These are phyloP conservation scores for Quercus glauca DNA, from an alignment of 306 rosid species.

Conservation along the genomic window DNA sequence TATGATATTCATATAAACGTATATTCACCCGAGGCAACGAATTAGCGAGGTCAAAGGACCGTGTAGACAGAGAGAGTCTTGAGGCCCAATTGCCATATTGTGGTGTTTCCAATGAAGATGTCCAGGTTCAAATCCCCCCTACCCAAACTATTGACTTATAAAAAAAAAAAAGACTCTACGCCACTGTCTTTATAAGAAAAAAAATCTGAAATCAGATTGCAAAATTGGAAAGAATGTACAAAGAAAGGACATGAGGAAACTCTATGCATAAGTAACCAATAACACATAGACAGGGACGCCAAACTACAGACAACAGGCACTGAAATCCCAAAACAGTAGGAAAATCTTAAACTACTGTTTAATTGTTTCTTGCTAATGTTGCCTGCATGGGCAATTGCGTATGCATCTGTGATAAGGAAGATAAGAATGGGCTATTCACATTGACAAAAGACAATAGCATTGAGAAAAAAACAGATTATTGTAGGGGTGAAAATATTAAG, in stretches of 20 bases:
- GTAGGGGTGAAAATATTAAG: neutral
- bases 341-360: no score
- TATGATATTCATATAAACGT: neutral
- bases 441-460: no score
- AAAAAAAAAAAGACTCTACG: no score
- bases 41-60: neutral
- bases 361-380: no score
- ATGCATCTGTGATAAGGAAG: no score
- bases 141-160: no score
- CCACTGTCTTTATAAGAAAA: neutral
- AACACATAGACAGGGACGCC: neutral
- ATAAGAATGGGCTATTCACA: no score
- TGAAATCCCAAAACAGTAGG: neutral
- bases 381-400: no score
- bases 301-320: neutral
- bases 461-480: no score
- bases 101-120: no score
- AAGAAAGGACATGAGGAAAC: neutral
- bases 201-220: neutral
- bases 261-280: neutral
- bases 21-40: neutral
- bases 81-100: no score
- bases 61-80: neutral
- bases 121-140: no score
- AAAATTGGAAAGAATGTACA: neutral